Conservation (phyloP, 2,329 filamentous ascomycete species). For the Talaromyces sp. region DNA sequence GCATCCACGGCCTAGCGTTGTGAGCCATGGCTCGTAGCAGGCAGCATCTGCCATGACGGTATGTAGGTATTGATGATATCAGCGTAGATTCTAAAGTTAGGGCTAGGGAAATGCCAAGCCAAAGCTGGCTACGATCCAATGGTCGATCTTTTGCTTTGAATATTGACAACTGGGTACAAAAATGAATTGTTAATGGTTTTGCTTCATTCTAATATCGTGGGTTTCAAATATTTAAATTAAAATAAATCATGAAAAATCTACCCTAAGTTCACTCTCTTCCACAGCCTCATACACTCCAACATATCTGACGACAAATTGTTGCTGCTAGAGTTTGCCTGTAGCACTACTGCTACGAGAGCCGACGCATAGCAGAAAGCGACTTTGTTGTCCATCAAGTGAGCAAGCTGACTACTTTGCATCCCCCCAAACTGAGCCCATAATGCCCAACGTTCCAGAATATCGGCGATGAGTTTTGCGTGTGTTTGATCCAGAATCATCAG, state of each 20-base stretch:
- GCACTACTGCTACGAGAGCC: conserved; percentile 20
- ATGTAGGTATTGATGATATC: not conserved
- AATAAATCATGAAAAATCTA: conserved; percentile 9
- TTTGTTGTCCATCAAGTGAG: conserved; percentile 18
- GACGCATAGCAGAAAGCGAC: conserved; percentile 24
- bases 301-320: conserved; percentile 22
- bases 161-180: not conserved
- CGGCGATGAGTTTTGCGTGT: conserved; percentile 17
- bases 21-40: not conserved
- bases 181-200: not conserved
- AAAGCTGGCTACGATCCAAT: not conserved
- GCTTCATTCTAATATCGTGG: not conserved
- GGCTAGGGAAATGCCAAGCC: not conserved
- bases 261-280: conserved; percentile 26
- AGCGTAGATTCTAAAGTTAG: not conserved
- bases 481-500: conserved; percentile 21
- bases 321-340: conserved; percentile 14
- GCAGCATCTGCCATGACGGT: not conserved
- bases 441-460: conserved; percentile 24
- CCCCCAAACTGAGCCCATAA: conserved; percentile 21
- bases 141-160: not conserved
- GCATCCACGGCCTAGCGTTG: not conserved
- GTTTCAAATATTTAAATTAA: not conserved
- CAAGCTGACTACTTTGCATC: conserved; percentile 23
- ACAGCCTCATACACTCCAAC: conserved; percentile 24